Evolutionary conservation across 129 eudicot genomes (phyloP).

Genomic region (Centrapalus pauciflorus): DNA sequence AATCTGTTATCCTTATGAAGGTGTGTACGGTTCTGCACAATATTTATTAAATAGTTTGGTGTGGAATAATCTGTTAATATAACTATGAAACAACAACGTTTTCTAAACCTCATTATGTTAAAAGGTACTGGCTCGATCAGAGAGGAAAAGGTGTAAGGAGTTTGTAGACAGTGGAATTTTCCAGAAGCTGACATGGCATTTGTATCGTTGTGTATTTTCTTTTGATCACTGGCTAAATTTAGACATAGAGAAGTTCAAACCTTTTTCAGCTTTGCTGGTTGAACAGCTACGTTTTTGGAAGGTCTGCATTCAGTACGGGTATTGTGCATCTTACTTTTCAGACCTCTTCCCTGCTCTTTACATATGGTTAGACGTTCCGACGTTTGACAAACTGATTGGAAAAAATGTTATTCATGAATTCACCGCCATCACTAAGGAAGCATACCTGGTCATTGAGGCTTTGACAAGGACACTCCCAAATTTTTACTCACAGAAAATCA

Average conservation of each 20-base stretch:
- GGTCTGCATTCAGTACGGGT: slow-evolving; percentile 68
- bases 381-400: slow-evolving; percentile 45
- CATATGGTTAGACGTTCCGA: slow-evolving; percentile 71
- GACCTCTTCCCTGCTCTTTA: slow-evolving; percentile 68
- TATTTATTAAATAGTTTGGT: slow-evolving; percentile 3
- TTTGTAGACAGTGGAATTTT: slow-evolving; percentile 50
- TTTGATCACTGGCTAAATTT: slow-evolving; percentile 61
- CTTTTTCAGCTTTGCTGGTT: slow-evolving; percentile 58
- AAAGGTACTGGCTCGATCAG: slow-evolving; percentile 79
- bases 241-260: slow-evolving; percentile 57
- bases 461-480: slow-evolving; percentile 71
- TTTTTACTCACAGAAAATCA: slow-evolving; percentile 33
- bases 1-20: slow-evolving; percentile 67
- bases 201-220: slow-evolving; percentile 54
- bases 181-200: slow-evolving; percentile 62
- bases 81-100: not conserved
- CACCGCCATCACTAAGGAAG: slow-evolving; percentile 61
- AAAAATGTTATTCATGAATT: slow-evolving; percentile 52
- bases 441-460: slow-evolving; percentile 59
- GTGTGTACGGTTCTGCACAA: slow-evolving; percentile 36
- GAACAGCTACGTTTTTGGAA: slow-evolving; percentile 86
- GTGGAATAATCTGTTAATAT: not conserved
- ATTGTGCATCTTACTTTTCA: slow-evolving; percentile 51
- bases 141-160: slow-evolving; percentile 49
- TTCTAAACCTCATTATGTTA: slow-evolving; percentile 12